phyloP scores from a whole-genome alignment of 768 basidiomycete genomes.

The Termitomyces sp. region DNA sequence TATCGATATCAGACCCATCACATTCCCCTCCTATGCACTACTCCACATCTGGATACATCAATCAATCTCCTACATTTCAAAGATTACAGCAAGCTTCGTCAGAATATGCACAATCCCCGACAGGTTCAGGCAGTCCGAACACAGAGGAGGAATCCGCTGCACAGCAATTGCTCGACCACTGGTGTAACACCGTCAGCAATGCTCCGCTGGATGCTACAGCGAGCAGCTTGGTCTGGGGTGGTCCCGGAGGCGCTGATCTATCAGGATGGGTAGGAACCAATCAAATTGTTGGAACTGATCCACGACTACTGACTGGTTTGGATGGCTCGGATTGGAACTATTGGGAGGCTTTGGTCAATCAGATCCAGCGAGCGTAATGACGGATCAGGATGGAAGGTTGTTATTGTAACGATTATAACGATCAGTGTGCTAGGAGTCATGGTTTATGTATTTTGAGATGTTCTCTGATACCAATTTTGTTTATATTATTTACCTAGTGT shows the following conservation, averaged over 20 bases:
- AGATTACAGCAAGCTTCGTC: slow-evolving; percentile 49
- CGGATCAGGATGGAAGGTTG: background rate
- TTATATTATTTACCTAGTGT: background rate
- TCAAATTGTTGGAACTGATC: slow-evolving; percentile 37
- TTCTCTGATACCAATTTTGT: background rate
- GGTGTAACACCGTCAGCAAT: slow-evolving; percentile 79
- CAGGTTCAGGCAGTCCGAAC: slow-evolving; percentile 65
- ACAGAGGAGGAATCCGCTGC: slow-evolving; percentile 75
- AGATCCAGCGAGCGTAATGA: slow-evolving; percentile 40
- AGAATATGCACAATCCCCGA: slow-evolving; percentile 55
- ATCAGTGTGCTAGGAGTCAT: background rate
- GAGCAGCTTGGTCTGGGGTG: slow-evolving; percentile 57
- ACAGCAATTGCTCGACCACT: slow-evolving; percentile 77
- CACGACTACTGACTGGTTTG: slow-evolving; percentile 41
- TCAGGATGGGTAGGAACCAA: slow-evolving; percentile 54
- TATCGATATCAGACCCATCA: slow-evolving; percentile 18
- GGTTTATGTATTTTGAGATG: background rate
- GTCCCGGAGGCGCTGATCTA: slow-evolving; percentile 52
- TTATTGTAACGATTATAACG: too few species aligned
- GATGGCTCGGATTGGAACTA: slow-evolving; percentile 75
- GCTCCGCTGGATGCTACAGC: slow-evolving; percentile 49
- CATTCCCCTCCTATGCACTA: slow-evolving; percentile 26
- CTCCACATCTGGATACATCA: slow-evolving; percentile 22
- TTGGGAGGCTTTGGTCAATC: slow-evolving; percentile 77
- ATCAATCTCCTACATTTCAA: slow-evolving; percentile 55